These are phyloP conservation scores for Candida silvatica DNA, from an alignment of 805 yeast species.

Conservation along the genomic window DNA sequence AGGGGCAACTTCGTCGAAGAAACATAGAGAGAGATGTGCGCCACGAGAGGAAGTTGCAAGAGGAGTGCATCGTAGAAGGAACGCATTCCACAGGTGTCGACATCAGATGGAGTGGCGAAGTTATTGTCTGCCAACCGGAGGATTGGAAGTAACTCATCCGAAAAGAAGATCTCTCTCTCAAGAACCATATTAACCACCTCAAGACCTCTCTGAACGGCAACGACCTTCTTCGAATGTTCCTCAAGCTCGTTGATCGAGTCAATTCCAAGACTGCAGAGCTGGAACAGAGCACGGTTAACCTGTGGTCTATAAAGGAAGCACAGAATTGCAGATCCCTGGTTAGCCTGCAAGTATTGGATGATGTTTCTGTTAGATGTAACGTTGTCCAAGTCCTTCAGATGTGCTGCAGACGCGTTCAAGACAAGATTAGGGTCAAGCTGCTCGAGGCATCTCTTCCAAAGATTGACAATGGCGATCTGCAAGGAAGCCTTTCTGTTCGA, in stretches of 20 bases:
- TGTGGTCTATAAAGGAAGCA: slow-evolving; percentile 54
- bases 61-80: slow-evolving; percentile 67
- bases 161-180: slow-evolving; percentile 48
- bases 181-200: slow-evolving; percentile 36
- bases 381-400: slow-evolving; percentile 34
- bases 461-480: slow-evolving; percentile 44
- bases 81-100: slow-evolving; percentile 52
- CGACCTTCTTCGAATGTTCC: slow-evolving; percentile 23
- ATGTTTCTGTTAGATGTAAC: slow-evolving; percentile 37
- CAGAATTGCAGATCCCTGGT: slow-evolving; percentile 61
- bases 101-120: slow-evolving; percentile 30
- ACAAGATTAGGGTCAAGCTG: slow-evolving; percentile 47
- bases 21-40: slow-evolving; percentile 67
- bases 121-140: slow-evolving; percentile 32
- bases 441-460: slow-evolving; percentile 38
- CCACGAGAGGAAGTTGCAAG: slow-evolving; percentile 61
- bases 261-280: slow-evolving; percentile 47
- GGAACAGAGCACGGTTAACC: slow-evolving; percentile 47
- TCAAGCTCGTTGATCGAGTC: slow-evolving; percentile 42
- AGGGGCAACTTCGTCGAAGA: slow-evolving; percentile 45
- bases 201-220: slow-evolving; percentile 33
- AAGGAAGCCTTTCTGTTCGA: slow-evolving; percentile 31
- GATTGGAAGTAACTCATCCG: slow-evolving; percentile 45
- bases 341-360: slow-evolving; percentile 45
- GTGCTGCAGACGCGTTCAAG: slow-evolving; percentile 41